phyloP scores from a whole-genome alignment of 225 moss, liverwort and hornwort genomes.

The Marchantia paleacea region DNA sequence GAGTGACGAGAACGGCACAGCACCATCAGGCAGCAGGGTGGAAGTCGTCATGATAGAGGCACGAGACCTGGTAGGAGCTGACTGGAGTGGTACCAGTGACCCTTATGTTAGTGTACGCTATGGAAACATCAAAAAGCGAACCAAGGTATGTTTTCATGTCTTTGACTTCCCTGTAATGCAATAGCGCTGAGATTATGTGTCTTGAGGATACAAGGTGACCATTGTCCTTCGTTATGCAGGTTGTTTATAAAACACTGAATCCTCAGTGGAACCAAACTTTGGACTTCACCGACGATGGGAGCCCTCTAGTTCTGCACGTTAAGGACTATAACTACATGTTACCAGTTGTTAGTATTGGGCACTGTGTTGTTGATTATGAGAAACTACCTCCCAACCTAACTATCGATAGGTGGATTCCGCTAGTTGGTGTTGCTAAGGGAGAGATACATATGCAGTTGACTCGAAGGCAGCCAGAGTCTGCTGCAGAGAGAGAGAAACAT shows the following conservation, averaged over 20 bases:
- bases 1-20: slow-evolving; percentile 46
- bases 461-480: slow-evolving; percentile 60
- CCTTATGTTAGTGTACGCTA: slow-evolving; percentile 98
- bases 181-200: too few species aligned
- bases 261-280: slow-evolving; percentile 89
- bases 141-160: slow-evolving; percentile 53
- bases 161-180: neutral
- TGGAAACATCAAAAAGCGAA: slow-evolving; percentile 88
- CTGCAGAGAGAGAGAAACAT: slow-evolving; percentile 30
- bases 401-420: slow-evolving; percentile 73
- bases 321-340: slow-evolving; percentile 92
- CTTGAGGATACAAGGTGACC: neutral
- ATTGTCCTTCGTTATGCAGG: slow-evolving; percentile 44
- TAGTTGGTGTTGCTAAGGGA: slow-evolving; percentile 79
- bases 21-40: slow-evolving; percentile 59
- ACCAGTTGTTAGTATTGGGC: slow-evolving; percentile 84
- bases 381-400: slow-evolving; percentile 71
- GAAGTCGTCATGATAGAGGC: slow-evolving; percentile 79
- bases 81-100: slow-evolving; percentile 95
- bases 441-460: slow-evolving; percentile 93
- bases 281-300: slow-evolving; percentile 87
- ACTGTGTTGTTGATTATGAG: slow-evolving; percentile 86
- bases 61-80: slow-evolving; percentile 78
- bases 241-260: slow-evolving; percentile 79
- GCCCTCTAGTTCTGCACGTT: slow-evolving; percentile 79